Conservation (phyloP, 768 basidiomycete species). For the Mycena sanguinolenta region DNA sequence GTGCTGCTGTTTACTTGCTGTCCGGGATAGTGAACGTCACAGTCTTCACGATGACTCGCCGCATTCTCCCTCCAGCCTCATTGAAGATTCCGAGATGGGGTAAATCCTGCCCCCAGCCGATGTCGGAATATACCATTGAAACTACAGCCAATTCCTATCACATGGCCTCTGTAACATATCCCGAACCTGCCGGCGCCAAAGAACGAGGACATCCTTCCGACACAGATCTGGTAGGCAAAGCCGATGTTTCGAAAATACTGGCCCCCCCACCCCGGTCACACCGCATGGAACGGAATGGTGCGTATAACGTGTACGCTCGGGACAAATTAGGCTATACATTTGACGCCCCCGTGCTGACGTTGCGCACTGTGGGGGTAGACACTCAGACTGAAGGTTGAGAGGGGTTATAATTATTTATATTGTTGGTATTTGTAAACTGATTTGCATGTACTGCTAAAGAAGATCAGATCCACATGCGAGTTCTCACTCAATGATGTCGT, state of each 20-base stretch:
- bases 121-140: conserved; percentile 31
- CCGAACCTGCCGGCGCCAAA: conserved; percentile 19
- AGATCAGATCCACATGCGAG: no score
- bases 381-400: no score
- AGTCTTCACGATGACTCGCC: conserved; percentile 49
- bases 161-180: conserved; percentile 35
- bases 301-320: conserved; percentile 35
- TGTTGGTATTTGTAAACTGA: no score
- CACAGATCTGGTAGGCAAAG: neutral
- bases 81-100: conserved; percentile 45
- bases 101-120: conserved; percentile 42
- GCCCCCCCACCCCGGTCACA: conserved; percentile 5
- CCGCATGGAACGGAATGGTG: conserved; percentile 28
- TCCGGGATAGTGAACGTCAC: conserved; percentile 55
- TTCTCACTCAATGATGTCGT: no score
- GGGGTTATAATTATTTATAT: no score
- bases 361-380: neutral
- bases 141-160: conserved; percentile 40
- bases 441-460: no score
- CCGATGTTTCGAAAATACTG: conserved; percentile 7
- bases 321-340: conserved; percentile 22
- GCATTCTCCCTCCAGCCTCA: conserved; percentile 38
- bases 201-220: conserved; percentile 10
- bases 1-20: conserved; percentile 55
- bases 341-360: conserved; percentile 28